These are phyloP conservation scores for Clohesyomyces aquaticus DNA, from an alignment of 495 filamentous ascomycete species.

Conservation along the genomic window DNA sequence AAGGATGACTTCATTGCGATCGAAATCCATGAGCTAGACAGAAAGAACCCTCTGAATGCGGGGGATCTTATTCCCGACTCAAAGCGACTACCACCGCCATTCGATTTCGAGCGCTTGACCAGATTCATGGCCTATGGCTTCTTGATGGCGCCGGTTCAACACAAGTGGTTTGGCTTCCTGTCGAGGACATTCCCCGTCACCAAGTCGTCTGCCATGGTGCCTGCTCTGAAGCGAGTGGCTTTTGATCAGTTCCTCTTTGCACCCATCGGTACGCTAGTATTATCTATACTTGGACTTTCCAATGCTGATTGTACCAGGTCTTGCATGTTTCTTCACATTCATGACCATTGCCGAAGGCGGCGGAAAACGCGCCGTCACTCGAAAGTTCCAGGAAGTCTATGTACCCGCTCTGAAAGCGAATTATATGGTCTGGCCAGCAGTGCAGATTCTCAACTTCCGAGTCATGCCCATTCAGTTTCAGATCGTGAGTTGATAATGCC, in stretches of 20 bases:
- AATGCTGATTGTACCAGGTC: constrained; percentile 53
- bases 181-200: constrained; percentile 82
- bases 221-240: constrained; percentile 84
- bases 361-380: constrained; percentile 72
- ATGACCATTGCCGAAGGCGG: constrained; percentile 98
- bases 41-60: constrained; percentile 70
- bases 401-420: constrained; percentile 93
- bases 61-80: constrained; percentile 71
- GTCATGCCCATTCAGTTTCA: constrained; percentile 95
- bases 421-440: constrained; percentile 92
- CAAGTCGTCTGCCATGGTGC: constrained; percentile 70
- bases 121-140: constrained; percentile 97
- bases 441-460: constrained; percentile 96
- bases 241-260: constrained; percentile 97
- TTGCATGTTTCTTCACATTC: constrained; percentile 88
- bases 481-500: constrained; percentile 67
- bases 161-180: constrained; percentile 92
- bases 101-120: constrained; percentile 92
- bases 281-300: background rate
- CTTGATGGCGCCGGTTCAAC: constrained; percentile 93
- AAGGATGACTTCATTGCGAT: constrained; percentile 78
- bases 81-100: constrained; percentile 69
- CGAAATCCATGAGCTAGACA: constrained; percentile 87
- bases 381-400: constrained; percentile 93
- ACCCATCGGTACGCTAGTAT: constrained; percentile 67